A percentile compares a stretch with the other conserved stretches of the same genome.
Evolutionary conservation across 345 rosid genomes (phyloP).

Genomic region (Leavenworthia alabamica): DNA sequence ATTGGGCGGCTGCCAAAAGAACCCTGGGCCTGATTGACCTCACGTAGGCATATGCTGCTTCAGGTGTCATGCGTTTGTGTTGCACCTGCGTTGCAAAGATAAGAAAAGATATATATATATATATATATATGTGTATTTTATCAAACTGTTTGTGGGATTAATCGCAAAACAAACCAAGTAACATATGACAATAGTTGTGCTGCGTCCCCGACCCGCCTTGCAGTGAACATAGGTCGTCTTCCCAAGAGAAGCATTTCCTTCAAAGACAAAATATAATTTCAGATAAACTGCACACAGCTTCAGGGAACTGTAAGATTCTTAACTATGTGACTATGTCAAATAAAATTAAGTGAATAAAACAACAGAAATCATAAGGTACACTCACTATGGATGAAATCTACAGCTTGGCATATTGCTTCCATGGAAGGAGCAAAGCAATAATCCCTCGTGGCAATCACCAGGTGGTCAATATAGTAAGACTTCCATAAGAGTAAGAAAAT

Average conservation of each 20-base stretch:
- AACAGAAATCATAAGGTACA: neutral
- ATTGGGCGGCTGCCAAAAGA: conserved; percentile 75
- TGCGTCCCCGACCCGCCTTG: conserved; percentile 99
- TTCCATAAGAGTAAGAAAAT: conserved; percentile 25
- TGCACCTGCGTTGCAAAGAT: conserved; percentile 46
- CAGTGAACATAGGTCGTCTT: conserved; percentile 86
- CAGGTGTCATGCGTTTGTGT: conserved; percentile 79
- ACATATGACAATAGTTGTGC: conserved; percentile 87
- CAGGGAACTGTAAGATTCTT: neutral
- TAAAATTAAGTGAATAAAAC: neutral
- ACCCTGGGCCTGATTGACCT: conserved; percentile 86
- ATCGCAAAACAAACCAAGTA: conserved; percentile 57
- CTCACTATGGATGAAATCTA: conserved; percentile 77
- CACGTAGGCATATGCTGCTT: conserved; percentile 69
- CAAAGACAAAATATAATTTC: conserved; percentile 18
- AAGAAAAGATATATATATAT: neutral
- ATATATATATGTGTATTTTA: neutral
- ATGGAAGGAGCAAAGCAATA: conserved; percentile 94
- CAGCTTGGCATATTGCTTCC: conserved; percentile 72
- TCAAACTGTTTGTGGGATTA: neutral
- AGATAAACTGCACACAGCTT: conserved; percentile 1
- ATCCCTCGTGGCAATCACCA: conserved; percentile 95
- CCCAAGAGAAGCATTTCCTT: conserved; percentile 56
- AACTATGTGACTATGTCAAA: neutral
- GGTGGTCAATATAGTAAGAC: conserved; percentile 77